Evolutionary conservation across 2,329 filamentous ascomycete genomes (phyloP), one percentile per base, ranked within the genome.

Genomic region (Fusarium pseudoanthophilum): DNA sequence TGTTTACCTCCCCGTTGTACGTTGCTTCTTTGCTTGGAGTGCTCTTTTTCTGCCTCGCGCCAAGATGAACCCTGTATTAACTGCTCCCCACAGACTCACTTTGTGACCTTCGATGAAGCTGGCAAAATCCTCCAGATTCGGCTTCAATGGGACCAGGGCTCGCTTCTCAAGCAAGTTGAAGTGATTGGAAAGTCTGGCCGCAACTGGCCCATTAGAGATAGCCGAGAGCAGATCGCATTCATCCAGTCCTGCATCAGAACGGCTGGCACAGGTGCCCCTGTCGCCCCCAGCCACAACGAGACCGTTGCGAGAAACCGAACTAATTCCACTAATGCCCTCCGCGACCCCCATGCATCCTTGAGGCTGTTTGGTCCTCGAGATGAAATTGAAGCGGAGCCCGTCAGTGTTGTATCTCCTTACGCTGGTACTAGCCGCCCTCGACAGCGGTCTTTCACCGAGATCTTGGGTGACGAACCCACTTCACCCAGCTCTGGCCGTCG

Each of bases 151-250:
- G 96, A 99, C 81, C 96, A 99, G 83, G 95, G 92, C 69, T 92
- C 94, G 60, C 89, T 99, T 45, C 89, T 99, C 75, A 98, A 96
- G 85, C 92, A 97, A 82, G 89, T 98, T 73, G 95, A 98, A 71
- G 91, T 98, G 64, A 98, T 99, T 82, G 95, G 96, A 78, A 92
- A 92, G 80, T 92, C 92, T 60, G 94, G 93, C 64, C 93, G 92
- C 81, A 97, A 96, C 84, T 99, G 96, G 96, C 96, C 96, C 61
- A 97, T 99, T 80, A 90, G 91, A 76, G 95, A 97, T 80, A 93
- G 92, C 80, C 90, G 90, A 78, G 95, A 97, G 60, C 95, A 98
- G 84, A 87, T 92, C 76, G 91, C 90, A 78, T 85, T 97, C 78
- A 93, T 97, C 77, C 86, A 88, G 72, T 86, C 85, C 56, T 91